Base-by-base conservation (phyloP, 2,329 filamentous ascomycete species). In the Nigrospora oryzae region DNA sequence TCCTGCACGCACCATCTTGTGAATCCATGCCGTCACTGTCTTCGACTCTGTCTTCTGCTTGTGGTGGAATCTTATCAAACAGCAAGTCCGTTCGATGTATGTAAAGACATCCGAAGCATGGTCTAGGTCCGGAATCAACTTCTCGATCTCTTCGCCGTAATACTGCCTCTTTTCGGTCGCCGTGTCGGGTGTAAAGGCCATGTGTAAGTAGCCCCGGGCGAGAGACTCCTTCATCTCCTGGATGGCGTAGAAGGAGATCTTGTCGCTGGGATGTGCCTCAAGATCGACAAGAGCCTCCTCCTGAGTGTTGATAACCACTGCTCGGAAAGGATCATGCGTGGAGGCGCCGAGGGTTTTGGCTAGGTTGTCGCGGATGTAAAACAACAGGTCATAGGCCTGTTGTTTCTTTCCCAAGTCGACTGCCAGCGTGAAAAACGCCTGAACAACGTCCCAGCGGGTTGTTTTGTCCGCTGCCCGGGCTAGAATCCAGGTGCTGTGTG, bases 1-100 rank as follows among this genome's bases (percentile, higher is more conserved):
- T n/a, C 53, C 47, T 7, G 54, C 46, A 2, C 51, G 51, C 11
- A 59, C 49, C 11, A 59, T 52, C 13, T 46, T 45, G 15, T 44
- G 45, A 2, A 49, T 48, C 53, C 56, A 59, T 10, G 47, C 43
- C 15, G 39, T 40, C 2, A 53, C 54, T 1, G 49, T 16, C 17
- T 46, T 44, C 3, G 53, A 53, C 3, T 47, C 40, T 19, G 40
- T 55, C 32, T 46, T 34, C 10, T 45, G 56, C 45, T 54, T 56
- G 43, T 55, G 40, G 35, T 60, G 47, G 41, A 53, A 59, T n/a
- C 58, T 53, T 13, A 61, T 52, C 11, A 59, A 47, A 30, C 51
- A 58, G 44, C 55, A 58, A 4, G 56, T 44, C 1, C 52, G 50
- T 12, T 46, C 31, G 10, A 47, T 53, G 19, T 51, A 52, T n/a